Conservation (phyloP, 2,329 filamentous ascomycete species). For the Colletotrichum sp. region DNA sequence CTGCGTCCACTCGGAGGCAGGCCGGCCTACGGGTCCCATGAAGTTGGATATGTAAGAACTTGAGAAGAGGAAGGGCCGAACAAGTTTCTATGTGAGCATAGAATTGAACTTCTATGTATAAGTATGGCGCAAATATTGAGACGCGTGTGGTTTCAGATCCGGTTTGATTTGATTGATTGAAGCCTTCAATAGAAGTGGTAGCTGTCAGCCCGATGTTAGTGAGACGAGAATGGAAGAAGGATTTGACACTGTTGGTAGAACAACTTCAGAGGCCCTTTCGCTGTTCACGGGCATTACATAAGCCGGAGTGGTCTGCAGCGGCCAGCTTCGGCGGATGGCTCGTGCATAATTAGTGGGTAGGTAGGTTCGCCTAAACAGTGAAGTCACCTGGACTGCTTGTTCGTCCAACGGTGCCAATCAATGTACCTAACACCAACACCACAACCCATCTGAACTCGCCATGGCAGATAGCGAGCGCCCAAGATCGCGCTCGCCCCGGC, state of each 20-base stretch:
- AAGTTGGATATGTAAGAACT: background rate
- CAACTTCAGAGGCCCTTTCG: background rate
- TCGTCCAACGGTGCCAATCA: background rate
- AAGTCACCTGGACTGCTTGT: background rate
- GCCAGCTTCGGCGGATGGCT: background rate
- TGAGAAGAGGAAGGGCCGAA: background rate
- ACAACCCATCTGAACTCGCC: background rate
- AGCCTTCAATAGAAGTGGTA: background rate
- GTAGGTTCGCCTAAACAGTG: background rate
- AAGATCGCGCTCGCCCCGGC: conserved; percentile 21
- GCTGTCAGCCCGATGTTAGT: background rate
- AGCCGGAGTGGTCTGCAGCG: background rate
- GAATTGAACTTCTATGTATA: background rate
- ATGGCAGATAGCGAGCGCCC: conserved; percentile 18
- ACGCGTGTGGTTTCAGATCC: background rate
- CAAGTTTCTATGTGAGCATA: background rate
- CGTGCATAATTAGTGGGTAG: background rate
- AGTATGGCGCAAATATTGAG: background rate
- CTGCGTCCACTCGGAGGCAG: background rate
- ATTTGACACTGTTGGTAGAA: background rate
- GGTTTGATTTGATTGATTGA: background rate
- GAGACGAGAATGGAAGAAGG: background rate
- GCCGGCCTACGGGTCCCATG: background rate
- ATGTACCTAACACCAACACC: background rate
- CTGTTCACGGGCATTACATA: background rate